These are phyloP conservation scores for Echium plantagineum DNA, from an alignment of 257 asterid genomes.

Conservation along the genomic window DNA sequence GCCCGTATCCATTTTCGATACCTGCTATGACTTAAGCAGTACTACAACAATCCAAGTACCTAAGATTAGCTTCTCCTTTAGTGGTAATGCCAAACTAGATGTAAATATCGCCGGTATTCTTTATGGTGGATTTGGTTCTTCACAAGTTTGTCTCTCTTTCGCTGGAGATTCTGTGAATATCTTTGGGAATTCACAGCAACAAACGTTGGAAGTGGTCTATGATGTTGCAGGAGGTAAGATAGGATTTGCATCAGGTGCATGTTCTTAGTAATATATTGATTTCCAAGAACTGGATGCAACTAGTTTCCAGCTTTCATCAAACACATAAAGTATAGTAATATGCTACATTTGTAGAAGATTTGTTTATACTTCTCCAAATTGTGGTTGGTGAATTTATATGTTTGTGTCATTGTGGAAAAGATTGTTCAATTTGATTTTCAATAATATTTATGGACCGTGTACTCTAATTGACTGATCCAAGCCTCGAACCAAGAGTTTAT, in stretches of 20 bases:
- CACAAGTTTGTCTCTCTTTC: conserved; percentile 52
- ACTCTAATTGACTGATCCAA: too few species aligned
- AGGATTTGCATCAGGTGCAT: conserved; percentile 58
- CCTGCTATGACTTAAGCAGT: conserved; percentile 49
- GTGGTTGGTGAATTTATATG: too few species aligned
- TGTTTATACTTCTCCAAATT: too few species aligned
- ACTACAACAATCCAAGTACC: conserved; percentile 26
- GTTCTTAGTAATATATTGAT: conserved; percentile 15
- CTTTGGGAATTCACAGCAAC: conserved; percentile 61
- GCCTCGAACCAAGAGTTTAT: too few species aligned
- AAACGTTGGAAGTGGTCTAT: conserved; percentile 51
- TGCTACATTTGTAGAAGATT: too few species aligned
- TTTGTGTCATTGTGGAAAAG: too few species aligned
- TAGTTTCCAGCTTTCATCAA: background rate
- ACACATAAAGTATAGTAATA: too few species aligned
- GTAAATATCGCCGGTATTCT: conserved; percentile 29
- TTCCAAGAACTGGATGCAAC: background rate
- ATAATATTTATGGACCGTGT: too few species aligned
- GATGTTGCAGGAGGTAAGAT: conserved; percentile 62
- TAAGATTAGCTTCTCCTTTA: conserved; percentile 31
- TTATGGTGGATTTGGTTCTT: background rate
- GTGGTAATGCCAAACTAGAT: conserved; percentile 26
- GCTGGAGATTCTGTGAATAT: conserved; percentile 38
- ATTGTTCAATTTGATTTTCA: too few species aligned
- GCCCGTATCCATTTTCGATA: conserved; percentile 41